A percentile compares a stretch with the other conserved stretches of the same genome.
phyloP scores from a whole-genome alignment of 2,329 filamentous ascomycete genomes.

The Pleomassaria siparia region DNA sequence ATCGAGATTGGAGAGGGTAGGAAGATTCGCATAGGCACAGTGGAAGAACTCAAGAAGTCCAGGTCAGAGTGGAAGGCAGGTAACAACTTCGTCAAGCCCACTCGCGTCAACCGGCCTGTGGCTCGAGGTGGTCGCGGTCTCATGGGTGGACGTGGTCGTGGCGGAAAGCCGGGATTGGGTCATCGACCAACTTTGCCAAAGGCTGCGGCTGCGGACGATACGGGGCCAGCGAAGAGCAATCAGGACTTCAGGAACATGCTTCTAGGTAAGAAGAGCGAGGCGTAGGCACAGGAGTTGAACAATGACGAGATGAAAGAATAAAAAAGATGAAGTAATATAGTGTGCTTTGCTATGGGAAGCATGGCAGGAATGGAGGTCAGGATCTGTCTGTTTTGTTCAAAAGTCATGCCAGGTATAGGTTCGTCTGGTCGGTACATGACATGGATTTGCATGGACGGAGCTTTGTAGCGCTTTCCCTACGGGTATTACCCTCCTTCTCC shows the following conservation, averaged over 20 bases:
- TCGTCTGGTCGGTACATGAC: neutral
- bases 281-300: conserved; percentile 4
- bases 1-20: conserved; percentile 43
- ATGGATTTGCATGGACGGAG: too few species aligned
- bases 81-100: conserved; percentile 33
- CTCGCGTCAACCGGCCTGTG: conserved; percentile 29
- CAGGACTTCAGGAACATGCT: conserved; percentile 60
- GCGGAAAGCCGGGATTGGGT: conserved; percentile 31
- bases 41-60: conserved; percentile 49
- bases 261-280: conserved; percentile 41
- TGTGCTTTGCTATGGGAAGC: too few species aligned
- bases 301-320: neutral
- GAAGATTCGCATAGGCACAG: conserved; percentile 50
- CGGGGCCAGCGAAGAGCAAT: conserved; percentile 55
- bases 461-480: neutral
- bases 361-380: too few species aligned
- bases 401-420: neutral
- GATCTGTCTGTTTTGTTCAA: neutral
- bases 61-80: conserved; percentile 43
- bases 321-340: too few species aligned
- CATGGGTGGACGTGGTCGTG: conserved; percentile 18
- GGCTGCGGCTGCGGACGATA: neutral
- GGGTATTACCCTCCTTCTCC: neutral
- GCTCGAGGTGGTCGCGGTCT: conserved; percentile 10
- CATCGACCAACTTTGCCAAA: conserved; percentile 27